Conservation (phyloP, 2,329 filamentous ascomycete genomes). For the Pseudocercospora pini-densiflorae region DNA sequence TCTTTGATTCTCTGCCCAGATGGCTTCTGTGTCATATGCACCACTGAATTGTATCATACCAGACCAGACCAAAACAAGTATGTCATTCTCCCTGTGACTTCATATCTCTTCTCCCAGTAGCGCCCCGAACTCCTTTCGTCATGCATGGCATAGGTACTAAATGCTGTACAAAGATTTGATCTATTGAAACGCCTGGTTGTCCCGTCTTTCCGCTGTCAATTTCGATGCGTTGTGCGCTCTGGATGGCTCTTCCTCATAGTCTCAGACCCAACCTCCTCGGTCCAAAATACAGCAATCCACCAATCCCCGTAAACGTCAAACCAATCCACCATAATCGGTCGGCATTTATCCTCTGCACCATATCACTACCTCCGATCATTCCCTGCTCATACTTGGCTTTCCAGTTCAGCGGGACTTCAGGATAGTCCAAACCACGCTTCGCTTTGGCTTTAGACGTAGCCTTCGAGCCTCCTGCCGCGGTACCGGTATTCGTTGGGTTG, state of each 20-base stretch:
- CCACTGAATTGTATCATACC: neutral
- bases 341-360: slow-evolving; percentile 45
- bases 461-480: slow-evolving; percentile 44
- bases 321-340: slow-evolving; percentile 58
- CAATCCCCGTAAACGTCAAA: slow-evolving; percentile 52
- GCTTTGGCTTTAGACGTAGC: slow-evolving; percentile 27
- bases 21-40: neutral
- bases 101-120: neutral
- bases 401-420: slow-evolving; percentile 46
- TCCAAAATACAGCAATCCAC: slow-evolving; percentile 53
- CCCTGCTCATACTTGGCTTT: slow-evolving; percentile 32
- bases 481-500: slow-evolving; percentile 56
- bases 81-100: neutral
- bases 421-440: slow-evolving; percentile 33
- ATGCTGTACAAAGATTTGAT: neutral
- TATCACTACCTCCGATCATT: slow-evolving; percentile 27
- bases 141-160: neutral
- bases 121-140: neutral
- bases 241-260: slow-evolving; percentile 13
- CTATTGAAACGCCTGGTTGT: neutral
- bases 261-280: slow-evolving; percentile 42
- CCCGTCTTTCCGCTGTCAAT: neutral
- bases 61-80: neutral
- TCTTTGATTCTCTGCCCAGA: neutral
- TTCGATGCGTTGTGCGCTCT: neutral